These are phyloP conservation scores for Viola pubescens DNA, from an alignment of 441 rosid genomes.

Conservation along the genomic window DNA sequence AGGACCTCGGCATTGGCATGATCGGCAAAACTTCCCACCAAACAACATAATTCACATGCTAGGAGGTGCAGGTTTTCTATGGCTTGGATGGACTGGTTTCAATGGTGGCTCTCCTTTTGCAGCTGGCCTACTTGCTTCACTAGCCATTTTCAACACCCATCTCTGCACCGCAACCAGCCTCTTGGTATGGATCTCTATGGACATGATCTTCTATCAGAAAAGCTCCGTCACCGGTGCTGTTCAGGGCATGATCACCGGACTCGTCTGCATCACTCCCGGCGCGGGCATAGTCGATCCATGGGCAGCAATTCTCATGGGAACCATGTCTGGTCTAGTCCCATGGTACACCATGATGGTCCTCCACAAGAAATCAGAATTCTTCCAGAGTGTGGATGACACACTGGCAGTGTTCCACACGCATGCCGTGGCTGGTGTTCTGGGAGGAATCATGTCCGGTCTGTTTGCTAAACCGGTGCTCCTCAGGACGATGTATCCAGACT, in stretches of 20 bases:
- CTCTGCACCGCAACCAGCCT: constrained; percentile 48
- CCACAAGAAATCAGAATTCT: constrained; percentile 40
- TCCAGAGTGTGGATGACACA: constrained; percentile 59
- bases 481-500: constrained; percentile 13
- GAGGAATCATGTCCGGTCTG: constrained; percentile 40
- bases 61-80: constrained; percentile 56
- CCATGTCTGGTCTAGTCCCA: constrained; percentile 34
- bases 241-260: constrained; percentile 63
- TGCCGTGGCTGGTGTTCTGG: constrained; percentile 46
- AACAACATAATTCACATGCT: constrained; percentile 48
- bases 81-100: constrained; percentile 72
- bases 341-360: constrained; percentile 65
- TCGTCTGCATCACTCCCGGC: constrained; percentile 59
- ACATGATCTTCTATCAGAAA: constrained; percentile 40
- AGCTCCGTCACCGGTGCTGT: constrained; percentile 47
- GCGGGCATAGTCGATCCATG: constrained; percentile 49
- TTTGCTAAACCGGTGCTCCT: constrained; percentile 38
- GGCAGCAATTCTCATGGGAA: constrained; percentile 53
- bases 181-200: constrained; percentile 39
- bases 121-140: constrained; percentile 26
- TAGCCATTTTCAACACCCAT: constrained; percentile 46
- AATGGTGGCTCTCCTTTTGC: constrained; percentile 55
- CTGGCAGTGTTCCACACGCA: constrained; percentile 61
- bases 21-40: constrained; percentile 48
- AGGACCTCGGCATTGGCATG: constrained; percentile 45